Evolutionary conservation across 208 protist species (phyloP), one percentile per base, ranked within the genome.

Genomic region (Crithidia sp.): DNA sequence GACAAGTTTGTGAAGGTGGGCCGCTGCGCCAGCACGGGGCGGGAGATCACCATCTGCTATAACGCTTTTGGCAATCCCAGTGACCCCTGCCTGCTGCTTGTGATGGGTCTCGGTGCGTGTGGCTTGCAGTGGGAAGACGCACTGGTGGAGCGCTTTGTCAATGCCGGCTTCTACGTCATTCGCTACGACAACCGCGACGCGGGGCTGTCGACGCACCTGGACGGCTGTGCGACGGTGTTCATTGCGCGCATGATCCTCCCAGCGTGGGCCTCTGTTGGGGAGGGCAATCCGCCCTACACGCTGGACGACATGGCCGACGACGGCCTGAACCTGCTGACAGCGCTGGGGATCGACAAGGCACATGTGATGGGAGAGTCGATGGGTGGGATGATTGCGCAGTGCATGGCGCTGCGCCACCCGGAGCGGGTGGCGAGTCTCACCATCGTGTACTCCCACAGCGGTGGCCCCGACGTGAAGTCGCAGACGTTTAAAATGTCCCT

Each of bases 361-460:
- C 88, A 95, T 74, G 47, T 94, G 3, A 10, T 91, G 2, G 88
- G 87, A 8, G 65, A 40, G 2, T 86, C 77, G 19, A 93, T 94
- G 87, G 91, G 88, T 17, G 91, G 88, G 47, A 93, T 93, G 91
- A 91, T 93, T 75, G 87, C 76, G 50, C 91, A 94, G 77, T 72
- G 67, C 57, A 91, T 93, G 82, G 81, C 88, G 12, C 71, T 93
- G 36, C 67, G 67, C 2, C 59, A 84, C 47, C 81, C 86, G 5
- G 67, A 85, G 19, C 81, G 81, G 9, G 83, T 89, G 52, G 49
- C 59, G 39, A 88, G 81, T 63, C 63, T 92, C 8, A 87, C 39
- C 3, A 87, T 91, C 50, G 40, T 89, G 4, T 91, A 63, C 56
- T 86, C 87, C 2, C 82, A 90, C 68, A 82, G 69, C 54, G 77